Evolutionary conservation across 1,284 basidiomycete species (phyloP).

Genomic region (Ganoderma leucocontextum): DNA sequence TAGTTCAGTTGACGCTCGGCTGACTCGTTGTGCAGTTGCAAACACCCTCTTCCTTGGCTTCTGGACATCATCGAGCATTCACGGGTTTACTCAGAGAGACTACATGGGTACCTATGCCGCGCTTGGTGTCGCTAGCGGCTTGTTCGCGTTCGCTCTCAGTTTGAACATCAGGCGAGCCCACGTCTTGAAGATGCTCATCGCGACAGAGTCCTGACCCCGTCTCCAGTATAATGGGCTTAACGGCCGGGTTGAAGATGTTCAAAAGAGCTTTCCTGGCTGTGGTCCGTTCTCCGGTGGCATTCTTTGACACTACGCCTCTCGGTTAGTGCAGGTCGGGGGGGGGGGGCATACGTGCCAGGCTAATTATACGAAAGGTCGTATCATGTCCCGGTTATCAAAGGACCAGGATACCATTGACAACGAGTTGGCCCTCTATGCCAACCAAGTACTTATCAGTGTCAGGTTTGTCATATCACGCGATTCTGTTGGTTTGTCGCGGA

Average conservation of each 20-base stretch:
- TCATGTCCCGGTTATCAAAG: constrained; percentile 67
- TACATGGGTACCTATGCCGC: constrained; percentile 77
- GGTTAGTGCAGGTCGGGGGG: constrained; percentile 51
- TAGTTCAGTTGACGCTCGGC: neutral
- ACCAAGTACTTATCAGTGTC: constrained; percentile 52
- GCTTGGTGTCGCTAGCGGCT: constrained; percentile 61
- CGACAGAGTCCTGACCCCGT: constrained; percentile 1
- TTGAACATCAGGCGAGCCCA: constrained; percentile 58
- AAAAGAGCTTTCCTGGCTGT: constrained; percentile 62
- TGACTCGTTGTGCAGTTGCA: constrained; percentile 37
- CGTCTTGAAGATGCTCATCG: neutral
- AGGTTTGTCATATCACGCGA: constrained; percentile 30
- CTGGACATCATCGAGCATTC: constrained; percentile 48
- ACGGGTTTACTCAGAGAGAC: constrained; percentile 60
- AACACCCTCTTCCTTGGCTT: constrained; percentile 52
- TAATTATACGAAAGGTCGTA: constrained; percentile 53
- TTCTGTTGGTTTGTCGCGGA: neutral
- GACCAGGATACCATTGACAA: constrained; percentile 70
- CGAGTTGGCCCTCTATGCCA: constrained; percentile 51
- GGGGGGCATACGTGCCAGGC: neutral
- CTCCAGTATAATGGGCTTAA: constrained; percentile 61
- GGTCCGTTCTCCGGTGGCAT: constrained; percentile 73
- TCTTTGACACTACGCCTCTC: constrained; percentile 87
- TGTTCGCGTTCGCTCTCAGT: constrained; percentile 64
- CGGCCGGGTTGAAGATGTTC: constrained; percentile 71